Evolutionary conservation across 371 early-diverging fungal species (phyloP).

Genomic region (Amoeboaphelidium protococcarum): DNA sequence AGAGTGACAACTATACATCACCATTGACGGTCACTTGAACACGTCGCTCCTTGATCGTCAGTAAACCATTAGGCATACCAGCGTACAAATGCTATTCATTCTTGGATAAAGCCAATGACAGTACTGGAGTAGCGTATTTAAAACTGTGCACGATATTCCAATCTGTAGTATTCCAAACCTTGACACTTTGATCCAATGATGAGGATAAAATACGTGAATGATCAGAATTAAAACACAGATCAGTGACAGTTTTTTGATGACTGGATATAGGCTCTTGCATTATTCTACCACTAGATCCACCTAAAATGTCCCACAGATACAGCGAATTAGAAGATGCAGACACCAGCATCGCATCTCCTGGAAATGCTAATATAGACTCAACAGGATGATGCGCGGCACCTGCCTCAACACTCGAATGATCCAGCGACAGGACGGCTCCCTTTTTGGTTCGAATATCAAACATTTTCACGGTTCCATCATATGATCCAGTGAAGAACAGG

Average conservation of each 20-base stretch:
- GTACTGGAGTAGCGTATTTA: slow-evolving; percentile 71
- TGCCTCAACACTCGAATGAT: no score
- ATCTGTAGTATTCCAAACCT: slow-evolving; percentile 56
- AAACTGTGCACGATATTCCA: slow-evolving; percentile 60
- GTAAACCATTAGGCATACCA: slow-evolving; percentile 70
- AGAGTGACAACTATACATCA: no score
- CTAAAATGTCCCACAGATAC: slow-evolving; percentile 62
- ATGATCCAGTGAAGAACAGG: slow-evolving; percentile 59
- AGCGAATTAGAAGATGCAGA: slow-evolving; percentile 47
- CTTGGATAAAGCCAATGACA: slow-evolving; percentile 50
- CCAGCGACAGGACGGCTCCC: slow-evolving; percentile 42
- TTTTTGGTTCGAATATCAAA: slow-evolving; percentile 56
- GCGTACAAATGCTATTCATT: slow-evolving; percentile 60
- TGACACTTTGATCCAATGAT: slow-evolving; percentile 79
- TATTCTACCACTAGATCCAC: slow-evolving; percentile 44
- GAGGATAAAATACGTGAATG: slow-evolving; percentile 54
- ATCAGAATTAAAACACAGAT: slow-evolving; percentile 45
- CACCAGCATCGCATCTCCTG: slow-evolving; percentile 49
- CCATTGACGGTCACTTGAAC: no score
- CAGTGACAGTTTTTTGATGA: slow-evolving; percentile 83
- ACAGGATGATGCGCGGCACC: slow-evolving; percentile 72
- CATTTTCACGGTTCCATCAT: slow-evolving; percentile 72
- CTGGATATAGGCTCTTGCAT: slow-evolving; percentile 41
- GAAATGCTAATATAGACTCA: slow-evolving; percentile 55
- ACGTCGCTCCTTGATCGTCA: slow-evolving; percentile 55